Conservation (phyloP, 345 rosid genomes). For the Ceriops zippeliana region DNA sequence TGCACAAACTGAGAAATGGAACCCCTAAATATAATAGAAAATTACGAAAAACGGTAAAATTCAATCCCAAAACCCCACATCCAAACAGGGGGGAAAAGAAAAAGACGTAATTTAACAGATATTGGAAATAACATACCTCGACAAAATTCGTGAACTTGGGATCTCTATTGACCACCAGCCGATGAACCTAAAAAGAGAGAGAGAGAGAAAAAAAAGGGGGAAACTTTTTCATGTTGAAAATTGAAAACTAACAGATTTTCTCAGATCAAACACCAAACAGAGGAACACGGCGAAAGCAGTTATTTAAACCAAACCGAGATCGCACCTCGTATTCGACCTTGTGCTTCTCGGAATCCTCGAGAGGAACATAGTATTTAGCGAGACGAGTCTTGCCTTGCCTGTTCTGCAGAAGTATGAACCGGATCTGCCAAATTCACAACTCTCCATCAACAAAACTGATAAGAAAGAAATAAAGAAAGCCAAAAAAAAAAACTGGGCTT, state of each 20-base stretch:
- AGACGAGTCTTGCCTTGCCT: slow-evolving; percentile 99
- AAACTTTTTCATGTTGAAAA: too few species aligned
- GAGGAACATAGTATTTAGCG: slow-evolving; percentile 95
- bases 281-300: neutral
- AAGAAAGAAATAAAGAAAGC: too few species aligned
- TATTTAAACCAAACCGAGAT: neutral
- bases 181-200: slow-evolving; percentile 59
- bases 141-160: slow-evolving; percentile 93
- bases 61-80: too few species aligned
- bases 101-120: neutral
- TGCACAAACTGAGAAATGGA: too few species aligned
- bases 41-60: too few species aligned
- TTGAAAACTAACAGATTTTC: neutral
- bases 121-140: slow-evolving; percentile 53
- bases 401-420: slow-evolving; percentile 92
- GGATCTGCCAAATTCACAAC: slow-evolving; percentile 62
- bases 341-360: slow-evolving; percentile 97
- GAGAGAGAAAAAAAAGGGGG: neutral
- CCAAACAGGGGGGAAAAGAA: too few species aligned
- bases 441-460: too few species aligned
- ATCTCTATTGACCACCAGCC: slow-evolving; percentile 92
- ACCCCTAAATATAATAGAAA: too few species aligned
- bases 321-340: slow-evolving; percentile 93
- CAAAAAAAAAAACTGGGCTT: too few species aligned
- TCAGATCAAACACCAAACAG: neutral